Percentiles rank a stretch among this genome's conserved stretches.
Evolutionary conservation across 2,329 filamentous ascomycete genomes (phyloP).

Genomic region (Alternaria angustiovoidea): DNA sequence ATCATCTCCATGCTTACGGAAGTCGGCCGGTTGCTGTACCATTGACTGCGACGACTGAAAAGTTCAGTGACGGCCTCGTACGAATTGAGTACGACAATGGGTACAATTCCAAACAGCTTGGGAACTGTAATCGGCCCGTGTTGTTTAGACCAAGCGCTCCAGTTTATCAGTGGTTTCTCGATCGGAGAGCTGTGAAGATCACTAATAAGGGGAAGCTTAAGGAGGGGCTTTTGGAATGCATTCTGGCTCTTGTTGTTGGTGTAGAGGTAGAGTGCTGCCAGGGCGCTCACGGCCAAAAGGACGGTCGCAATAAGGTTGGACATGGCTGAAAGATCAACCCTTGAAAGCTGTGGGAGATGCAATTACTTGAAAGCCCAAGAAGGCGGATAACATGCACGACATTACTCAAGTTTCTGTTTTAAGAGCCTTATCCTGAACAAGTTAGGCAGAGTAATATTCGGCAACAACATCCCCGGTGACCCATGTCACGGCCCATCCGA

Average conservation of each 20-base stretch:
- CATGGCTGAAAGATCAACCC: conserved; percentile 6
- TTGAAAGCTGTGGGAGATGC: background rate
- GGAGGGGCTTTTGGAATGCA: conserved; percentile 7
- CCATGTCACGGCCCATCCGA: background rate
- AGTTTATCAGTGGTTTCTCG: conserved; percentile 14
- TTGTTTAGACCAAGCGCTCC: conserved; percentile 16
- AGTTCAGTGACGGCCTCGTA: conserved; percentile 19
- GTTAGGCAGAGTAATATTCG: background rate
- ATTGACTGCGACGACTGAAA: conserved; percentile 20
- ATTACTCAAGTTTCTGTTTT: background rate
- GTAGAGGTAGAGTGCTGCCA: conserved; percentile 9
- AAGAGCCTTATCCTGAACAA: background rate
- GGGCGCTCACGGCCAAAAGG: conserved; percentile 6
- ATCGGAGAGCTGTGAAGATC: conserved; percentile 18
- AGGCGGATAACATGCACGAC: conserved; percentile 4
- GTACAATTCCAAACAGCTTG: conserved; percentile 18
- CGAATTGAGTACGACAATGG: conserved; percentile 19
- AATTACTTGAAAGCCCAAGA: background rate
- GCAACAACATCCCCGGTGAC: background rate
- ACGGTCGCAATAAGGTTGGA: conserved; percentile 3
- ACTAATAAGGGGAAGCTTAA: conserved; percentile 18
- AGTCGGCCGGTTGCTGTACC: conserved; percentile 18
- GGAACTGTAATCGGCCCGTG: conserved; percentile 13
- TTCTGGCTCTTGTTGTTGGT: conserved; percentile 1
- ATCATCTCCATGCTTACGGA: conserved; percentile 24